A percentile compares a stretch with the other conserved stretches of the same genome.
These are phyloP conservation scores for Colletotrichum sublineola DNA, from an alignment of 2,329 filamentous ascomycete species.

Conservation along the genomic window DNA sequence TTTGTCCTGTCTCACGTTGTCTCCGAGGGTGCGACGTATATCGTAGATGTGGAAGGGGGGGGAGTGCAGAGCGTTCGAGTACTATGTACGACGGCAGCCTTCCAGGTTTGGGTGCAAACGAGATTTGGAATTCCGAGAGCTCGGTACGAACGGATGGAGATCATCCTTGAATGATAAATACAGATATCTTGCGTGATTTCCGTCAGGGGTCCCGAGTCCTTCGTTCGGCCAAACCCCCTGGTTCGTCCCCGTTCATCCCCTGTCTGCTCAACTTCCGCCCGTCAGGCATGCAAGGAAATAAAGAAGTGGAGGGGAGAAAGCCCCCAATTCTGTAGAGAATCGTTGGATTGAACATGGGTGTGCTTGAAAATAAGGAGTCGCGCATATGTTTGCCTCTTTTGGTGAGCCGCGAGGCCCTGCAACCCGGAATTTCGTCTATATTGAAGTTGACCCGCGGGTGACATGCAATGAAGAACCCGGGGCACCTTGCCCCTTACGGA, in stretches of 20 bases:
- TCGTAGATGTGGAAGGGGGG: not conserved
- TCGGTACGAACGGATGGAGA: conserved; percentile 41
- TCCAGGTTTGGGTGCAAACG: conserved; percentile 14
- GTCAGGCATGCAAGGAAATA: not conserved
- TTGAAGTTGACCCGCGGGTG: not conserved
- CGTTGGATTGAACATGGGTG: not conserved
- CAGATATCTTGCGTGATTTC: conserved; percentile 30
- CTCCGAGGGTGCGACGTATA: not conserved
- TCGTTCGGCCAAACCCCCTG: not conserved
- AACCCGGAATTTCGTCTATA: not conserved
- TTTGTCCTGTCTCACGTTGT: not conserved
- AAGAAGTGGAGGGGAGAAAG: not conserved
- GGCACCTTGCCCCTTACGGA: not conserved
- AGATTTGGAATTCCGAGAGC: conserved; percentile 36
- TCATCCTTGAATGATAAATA: conserved; percentile 12
- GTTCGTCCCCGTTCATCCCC: not conserved
- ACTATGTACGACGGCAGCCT: not conserved
- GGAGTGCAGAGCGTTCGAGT: not conserved
- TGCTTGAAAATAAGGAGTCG: not conserved
- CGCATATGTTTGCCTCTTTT: not conserved
- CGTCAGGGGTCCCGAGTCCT: conserved; percentile 27
- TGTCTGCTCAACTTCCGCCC: not conserved
- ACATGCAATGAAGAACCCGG: not conserved
- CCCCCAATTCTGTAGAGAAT: not conserved
- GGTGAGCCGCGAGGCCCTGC: conserved; percentile 2